Evolutionary conservation across 352 stramenopile species (phyloP), one percentile per base, ranked within the genome.

Genomic region (Phytophthora sp.): DNA sequence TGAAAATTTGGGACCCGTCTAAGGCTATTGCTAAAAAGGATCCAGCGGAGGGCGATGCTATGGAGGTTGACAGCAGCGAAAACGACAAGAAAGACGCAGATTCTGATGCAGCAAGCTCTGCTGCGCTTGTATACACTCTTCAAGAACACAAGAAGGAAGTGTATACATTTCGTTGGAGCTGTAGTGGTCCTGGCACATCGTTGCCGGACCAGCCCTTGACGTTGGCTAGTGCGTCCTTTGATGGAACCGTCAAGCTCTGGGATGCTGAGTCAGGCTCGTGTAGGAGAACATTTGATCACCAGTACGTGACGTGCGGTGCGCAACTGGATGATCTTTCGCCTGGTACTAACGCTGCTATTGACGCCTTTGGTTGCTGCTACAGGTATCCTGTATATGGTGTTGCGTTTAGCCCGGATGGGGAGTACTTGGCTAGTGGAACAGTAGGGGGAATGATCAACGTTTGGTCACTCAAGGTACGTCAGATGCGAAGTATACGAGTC

Each of bases 381-480:
- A 94, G 85, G 58, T 86, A 93, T 71, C 79, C 86, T 31, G 86
- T 97, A 57, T 96, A 97, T 79, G 84, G 83, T 63, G 85, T 96
- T 66, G 84, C 86, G 57, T 94, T 95, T 75, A 96, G 82, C 67
- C 89, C 89, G 13, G 79, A 80, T 75, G 93, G 97, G 24, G 89
- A 98, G 51, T 98, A 96, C 77, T 85, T 99, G 55, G 96, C 97
- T 71, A 98, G 93, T 79, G 97, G 97, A 77, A 97, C 94, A 81
- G 91, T 99, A 82, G 96, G 95, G 27, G 97, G 97, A 65, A 90
- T 98, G 78, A 73, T 99, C 63, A 98, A 98, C 79, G 94, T 99
- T 52, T 99, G 97, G 97, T 97, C 96, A 80, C 76, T 99, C 46
- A 88, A 95, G 82, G 89, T 98, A 74, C 77, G 91, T 77, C 60